Conservation (phyloP, 441 rosid genomes). For the Erodium moschatum region DNA sequence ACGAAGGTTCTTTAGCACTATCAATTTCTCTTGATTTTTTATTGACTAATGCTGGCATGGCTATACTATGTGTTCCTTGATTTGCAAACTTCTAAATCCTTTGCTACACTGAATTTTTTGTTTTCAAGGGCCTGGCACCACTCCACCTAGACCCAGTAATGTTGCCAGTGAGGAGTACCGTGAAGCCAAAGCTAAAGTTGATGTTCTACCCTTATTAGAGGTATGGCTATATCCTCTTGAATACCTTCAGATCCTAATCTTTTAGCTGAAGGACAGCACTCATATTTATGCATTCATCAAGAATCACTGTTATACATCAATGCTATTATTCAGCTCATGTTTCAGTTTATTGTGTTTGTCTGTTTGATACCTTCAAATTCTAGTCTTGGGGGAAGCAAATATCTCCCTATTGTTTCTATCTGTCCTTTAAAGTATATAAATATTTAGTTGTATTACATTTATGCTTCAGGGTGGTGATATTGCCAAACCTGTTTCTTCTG, state of each 20-base stretch:
- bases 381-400: not conserved
- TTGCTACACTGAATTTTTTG: constrained; percentile 13
- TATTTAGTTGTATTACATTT: constrained; percentile 20
- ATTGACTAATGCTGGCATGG: constrained; percentile 13
- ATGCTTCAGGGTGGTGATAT: constrained; percentile 44
- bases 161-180: constrained; percentile 35
- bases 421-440: constrained; percentile 7
- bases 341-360: not conserved
- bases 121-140: constrained; percentile 45
- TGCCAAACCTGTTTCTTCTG: constrained; percentile 31
- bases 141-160: constrained; percentile 42
- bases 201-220: constrained; percentile 43
- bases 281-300: not conserved
- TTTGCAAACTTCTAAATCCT: constrained; percentile 23
- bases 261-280: not conserved
- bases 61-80: constrained; percentile 12
- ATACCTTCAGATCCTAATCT: not conserved
- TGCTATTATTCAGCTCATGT: not conserved
- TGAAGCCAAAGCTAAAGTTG: constrained; percentile 46
- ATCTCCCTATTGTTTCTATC: constrained; percentile 3
- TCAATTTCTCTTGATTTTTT: not conserved
- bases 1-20: constrained; percentile 8
- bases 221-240: constrained; percentile 26
- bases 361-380: not conserved
- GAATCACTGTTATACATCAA: constrained; percentile 1